A percentile compares a stretch with the other conserved stretches of the same genome.
Conservation (phyloP, 2,329 filamentous ascomycete genomes). For the Stromatinia cepivora region DNA sequence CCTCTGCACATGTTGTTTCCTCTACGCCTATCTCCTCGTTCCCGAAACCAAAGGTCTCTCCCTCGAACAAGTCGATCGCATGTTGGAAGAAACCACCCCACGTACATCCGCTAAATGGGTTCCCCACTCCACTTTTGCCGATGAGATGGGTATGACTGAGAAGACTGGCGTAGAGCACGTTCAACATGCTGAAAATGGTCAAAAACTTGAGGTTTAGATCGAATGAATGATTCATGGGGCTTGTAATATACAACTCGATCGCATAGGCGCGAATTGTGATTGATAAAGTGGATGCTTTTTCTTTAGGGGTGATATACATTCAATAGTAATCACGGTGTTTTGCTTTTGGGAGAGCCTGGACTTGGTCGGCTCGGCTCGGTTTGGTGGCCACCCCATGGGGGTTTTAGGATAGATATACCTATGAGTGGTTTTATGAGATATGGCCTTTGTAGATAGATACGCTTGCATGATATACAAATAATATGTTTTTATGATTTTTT, state of each 20-base stretch:
- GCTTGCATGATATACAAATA: neutral
- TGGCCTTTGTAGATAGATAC: neutral
- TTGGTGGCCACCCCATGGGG: neutral
- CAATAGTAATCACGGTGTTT: slow-evolving; percentile 11
- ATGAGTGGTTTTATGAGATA: slow-evolving; percentile 2
- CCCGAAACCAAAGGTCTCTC: slow-evolving; percentile 75
- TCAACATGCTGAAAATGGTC: neutral
- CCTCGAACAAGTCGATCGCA: slow-evolving; percentile 71
- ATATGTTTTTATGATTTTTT: neutral
- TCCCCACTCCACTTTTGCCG: slow-evolving; percentile 36
- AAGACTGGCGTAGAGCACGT: slow-evolving; percentile 10
- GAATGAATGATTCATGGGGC: no score
- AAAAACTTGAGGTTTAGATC: neutral
- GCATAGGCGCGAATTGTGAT: neutral
- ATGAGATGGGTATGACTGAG: slow-evolving; percentile 30
- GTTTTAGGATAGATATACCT: neutral
- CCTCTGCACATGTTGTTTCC: slow-evolving; percentile 54
- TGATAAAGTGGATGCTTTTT: neutral
- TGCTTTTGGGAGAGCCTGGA: neutral
- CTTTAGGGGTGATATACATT: neutral
- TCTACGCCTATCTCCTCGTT: slow-evolving; percentile 60
- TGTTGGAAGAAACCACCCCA: slow-evolving; percentile 52
- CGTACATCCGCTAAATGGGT: slow-evolving; percentile 41
- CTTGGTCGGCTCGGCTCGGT: neutral
- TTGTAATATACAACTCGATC: neutral